Evolutionary conservation across 345 rosid species (phyloP).

Genomic region (Gossypium ekmanianum): DNA sequence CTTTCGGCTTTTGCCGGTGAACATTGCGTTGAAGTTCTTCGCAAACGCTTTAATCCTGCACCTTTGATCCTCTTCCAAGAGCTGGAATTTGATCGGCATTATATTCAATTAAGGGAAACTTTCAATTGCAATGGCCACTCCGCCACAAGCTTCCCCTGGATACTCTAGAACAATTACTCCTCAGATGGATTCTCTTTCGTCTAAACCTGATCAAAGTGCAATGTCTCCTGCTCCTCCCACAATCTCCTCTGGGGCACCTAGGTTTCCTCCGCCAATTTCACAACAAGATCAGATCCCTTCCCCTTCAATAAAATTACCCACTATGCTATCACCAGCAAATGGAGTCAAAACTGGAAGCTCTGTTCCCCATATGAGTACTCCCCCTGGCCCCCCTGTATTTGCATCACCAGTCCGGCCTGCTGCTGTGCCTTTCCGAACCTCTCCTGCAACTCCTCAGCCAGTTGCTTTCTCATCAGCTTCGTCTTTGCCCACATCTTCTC

Average conservation of each 20-base stretch:
- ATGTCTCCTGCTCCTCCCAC: slow-evolving; percentile 44
- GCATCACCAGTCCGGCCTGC: slow-evolving; percentile 87
- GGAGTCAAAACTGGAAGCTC: slow-evolving; percentile 68
- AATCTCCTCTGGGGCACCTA: slow-evolving; percentile 46
- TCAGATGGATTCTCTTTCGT: slow-evolving; percentile 38
- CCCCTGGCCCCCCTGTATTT: slow-evolving; percentile 92
- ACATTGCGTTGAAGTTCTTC: slow-evolving; percentile 12
- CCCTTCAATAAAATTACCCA: slow-evolving; percentile 48
- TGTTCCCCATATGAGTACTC: slow-evolving; percentile 76
- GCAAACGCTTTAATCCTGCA: slow-evolving; percentile 15
- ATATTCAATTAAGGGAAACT: neutral
- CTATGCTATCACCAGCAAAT: slow-evolving; percentile 53
- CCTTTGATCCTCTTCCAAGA: neutral
- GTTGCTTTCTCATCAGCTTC: slow-evolving; percentile 72
- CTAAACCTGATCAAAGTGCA: slow-evolving; percentile 40
- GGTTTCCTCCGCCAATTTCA: slow-evolving; percentile 57
- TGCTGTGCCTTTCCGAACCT: slow-evolving; percentile 86
- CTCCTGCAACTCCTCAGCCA: slow-evolving; percentile 92
- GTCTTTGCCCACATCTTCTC: slow-evolving; percentile 75
- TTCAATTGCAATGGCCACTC: slow-evolving; percentile 59
- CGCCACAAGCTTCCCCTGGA: slow-evolving; percentile 45
- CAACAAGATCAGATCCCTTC: slow-evolving; percentile 60
- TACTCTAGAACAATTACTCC: slow-evolving; percentile 39
- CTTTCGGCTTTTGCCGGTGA: slow-evolving; percentile 10
- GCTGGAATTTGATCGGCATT: slow-evolving; percentile 18